These are phyloP conservation scores for Silene latifolia DNA, from an alignment of 148 eudicot genomes.

Conservation along the genomic window DNA sequence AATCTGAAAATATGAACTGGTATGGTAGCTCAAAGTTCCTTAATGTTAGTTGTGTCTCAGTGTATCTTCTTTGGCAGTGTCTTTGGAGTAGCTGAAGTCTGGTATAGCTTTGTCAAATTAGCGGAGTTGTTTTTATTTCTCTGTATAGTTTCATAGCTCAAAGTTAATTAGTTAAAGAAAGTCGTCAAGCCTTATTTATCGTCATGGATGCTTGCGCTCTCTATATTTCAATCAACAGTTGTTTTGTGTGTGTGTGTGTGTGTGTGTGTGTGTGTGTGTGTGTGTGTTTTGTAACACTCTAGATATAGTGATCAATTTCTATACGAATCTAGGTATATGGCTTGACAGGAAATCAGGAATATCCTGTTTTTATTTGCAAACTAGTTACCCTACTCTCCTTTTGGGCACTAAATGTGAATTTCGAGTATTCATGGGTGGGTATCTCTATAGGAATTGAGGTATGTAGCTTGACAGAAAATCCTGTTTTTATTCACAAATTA, in stretches of 20 bases:
- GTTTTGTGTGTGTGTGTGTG: too few relatives aligned
- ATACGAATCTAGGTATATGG: too few relatives aligned
- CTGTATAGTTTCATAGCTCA: background rate
- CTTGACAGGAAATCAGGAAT: too few relatives aligned
- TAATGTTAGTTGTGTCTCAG: background rate
- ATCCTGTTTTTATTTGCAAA: too few relatives aligned
- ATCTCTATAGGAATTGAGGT: too few relatives aligned
- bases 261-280: too few relatives aligned
- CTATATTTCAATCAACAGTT: background rate
- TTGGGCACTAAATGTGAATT: too few relatives aligned
- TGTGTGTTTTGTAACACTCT: too few relatives aligned
- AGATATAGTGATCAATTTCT: background rate
- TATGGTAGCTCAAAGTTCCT: slow-evolving; percentile 21
- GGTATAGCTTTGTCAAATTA: background rate
- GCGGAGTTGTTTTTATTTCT: background rate
- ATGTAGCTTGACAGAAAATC: too few relatives aligned
- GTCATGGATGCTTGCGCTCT: background rate
- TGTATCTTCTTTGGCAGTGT: background rate
- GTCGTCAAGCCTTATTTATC: background rate
- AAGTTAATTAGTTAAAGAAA: background rate
- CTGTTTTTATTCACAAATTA: too few relatives aligned
- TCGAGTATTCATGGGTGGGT: too few relatives aligned
- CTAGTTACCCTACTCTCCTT: too few relatives aligned
- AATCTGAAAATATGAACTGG: slow-evolving; percentile 93
- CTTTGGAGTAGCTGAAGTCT: background rate